Percentiles rank a stretch among this genome's conserved stretches.
These are phyloP conservation scores for Phaffia rhodozyma DNA, from an alignment of 1,284 basidiomycete genomes.

Conservation along the genomic window DNA sequence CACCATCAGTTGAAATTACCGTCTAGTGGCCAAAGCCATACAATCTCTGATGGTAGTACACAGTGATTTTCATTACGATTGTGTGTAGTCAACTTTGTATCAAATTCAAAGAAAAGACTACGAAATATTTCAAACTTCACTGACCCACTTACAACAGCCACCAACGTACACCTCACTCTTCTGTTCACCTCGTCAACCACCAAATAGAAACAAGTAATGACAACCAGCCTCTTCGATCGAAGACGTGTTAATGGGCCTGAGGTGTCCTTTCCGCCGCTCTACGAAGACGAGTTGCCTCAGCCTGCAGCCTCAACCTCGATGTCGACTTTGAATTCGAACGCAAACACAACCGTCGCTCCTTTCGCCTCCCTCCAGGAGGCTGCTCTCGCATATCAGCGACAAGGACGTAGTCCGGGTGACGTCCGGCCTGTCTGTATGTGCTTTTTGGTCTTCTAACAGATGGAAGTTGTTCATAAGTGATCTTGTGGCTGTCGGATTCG, in stretches of 20 bases:
- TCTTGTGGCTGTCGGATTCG: slow-evolving; percentile 7
- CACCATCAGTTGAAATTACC: too few species aligned
- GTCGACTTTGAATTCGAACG: not conserved
- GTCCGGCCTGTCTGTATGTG: slow-evolving; percentile 72
- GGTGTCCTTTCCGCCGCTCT: slow-evolving; percentile 55
- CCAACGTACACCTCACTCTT: not conserved
- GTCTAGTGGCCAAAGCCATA: too few species aligned
- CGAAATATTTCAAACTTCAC: too few species aligned
- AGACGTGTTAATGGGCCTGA: slow-evolving; percentile 81
- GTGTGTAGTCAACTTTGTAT: too few species aligned
- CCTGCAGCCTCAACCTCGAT: slow-evolving; percentile 24
- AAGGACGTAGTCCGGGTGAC: slow-evolving; percentile 46
- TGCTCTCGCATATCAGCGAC: slow-evolving; percentile 35
- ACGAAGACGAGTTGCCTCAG: slow-evolving; percentile 39
- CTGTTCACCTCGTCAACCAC: not conserved
- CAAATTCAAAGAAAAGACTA: too few species aligned
- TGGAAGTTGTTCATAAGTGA: not conserved
- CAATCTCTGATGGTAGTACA: too few species aligned
- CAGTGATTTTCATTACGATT: too few species aligned
- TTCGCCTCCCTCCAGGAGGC: slow-evolving; percentile 26
- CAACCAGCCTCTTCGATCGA: slow-evolving; percentile 51
- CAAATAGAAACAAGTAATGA: not conserved
- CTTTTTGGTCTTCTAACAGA: not conserved
- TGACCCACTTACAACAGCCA: too few species aligned
- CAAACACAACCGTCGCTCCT: slow-evolving; percentile 6